Percentiles rank a stretch among this genome's conserved stretches.
Evolutionary conservation across 345 rosid genomes (phyloP).

Genomic region (Conringia planisiliqua): DNA sequence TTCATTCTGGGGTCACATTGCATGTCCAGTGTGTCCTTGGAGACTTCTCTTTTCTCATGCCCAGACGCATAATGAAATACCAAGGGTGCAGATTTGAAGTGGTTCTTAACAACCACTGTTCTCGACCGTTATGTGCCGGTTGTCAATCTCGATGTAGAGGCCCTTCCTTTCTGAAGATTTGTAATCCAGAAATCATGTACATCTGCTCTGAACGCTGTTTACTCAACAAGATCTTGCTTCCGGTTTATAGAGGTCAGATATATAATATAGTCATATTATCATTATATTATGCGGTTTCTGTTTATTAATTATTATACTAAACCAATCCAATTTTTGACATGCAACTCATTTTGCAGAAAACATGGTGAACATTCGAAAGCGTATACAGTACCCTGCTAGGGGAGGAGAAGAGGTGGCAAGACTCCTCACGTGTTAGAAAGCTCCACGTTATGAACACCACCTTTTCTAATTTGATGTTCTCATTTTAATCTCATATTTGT

Average conservation of each 20-base stretch:
- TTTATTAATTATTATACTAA: too few relatives aligned
- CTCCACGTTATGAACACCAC: too few relatives aligned
- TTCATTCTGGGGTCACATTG: background rate
- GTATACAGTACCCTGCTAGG: too few relatives aligned
- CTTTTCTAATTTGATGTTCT: too few relatives aligned
- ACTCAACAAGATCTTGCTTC: background rate
- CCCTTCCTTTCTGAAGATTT: background rate
- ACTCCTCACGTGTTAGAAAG: too few relatives aligned
- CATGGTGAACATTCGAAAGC: too few relatives aligned
- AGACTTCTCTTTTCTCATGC: background rate
- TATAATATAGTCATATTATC: background rate
- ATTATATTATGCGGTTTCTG: background rate
- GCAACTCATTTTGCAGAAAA: background rate
- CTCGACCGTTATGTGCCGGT: background rate
- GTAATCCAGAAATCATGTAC: background rate
- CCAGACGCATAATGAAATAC: background rate
- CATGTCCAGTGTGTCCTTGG: background rate
- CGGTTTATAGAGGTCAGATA: background rate
- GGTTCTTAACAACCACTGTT: background rate
- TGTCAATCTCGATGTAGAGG: background rate
- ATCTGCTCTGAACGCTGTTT: background rate
- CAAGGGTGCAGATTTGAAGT: background rate
- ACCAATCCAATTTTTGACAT: too few relatives aligned
- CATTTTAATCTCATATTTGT: too few relatives aligned
- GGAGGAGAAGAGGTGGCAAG: too few relatives aligned